Conservation (phyloP, 129 eudicot genomes). For the Chrysanthemum seticuspe region DNA sequence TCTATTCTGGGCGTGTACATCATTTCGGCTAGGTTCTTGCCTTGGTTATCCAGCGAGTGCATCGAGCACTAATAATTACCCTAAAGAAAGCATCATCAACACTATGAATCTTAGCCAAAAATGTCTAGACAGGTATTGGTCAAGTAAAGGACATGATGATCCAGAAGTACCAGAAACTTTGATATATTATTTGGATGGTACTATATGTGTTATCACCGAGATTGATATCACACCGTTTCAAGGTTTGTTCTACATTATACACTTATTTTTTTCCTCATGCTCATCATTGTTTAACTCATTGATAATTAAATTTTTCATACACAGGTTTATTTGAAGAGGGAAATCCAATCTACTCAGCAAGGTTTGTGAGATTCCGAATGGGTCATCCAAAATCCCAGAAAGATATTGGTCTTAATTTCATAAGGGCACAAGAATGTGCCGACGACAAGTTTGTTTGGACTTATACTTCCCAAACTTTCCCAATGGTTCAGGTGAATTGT, state of each 20-base stretch:
- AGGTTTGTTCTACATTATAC: slow-evolving; percentile 29
- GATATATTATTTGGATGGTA: slow-evolving; percentile 42
- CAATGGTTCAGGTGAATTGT: slow-evolving; percentile 49
- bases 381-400: slow-evolving; percentile 45
- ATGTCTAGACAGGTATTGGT: slow-evolving; percentile 56
- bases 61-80: slow-evolving; percentile 69
- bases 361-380: slow-evolving; percentile 55
- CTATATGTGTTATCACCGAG: slow-evolving; percentile 54
- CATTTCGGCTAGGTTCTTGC: slow-evolving; percentile 36
- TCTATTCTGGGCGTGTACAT: slow-evolving; percentile 43
- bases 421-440: slow-evolving; percentile 28
- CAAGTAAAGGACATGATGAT: slow-evolving; percentile 64
- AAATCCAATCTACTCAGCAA: slow-evolving; percentile 61
- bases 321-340: slow-evolving; percentile 55
- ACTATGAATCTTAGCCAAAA: slow-evolving; percentile 45
- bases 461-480: slow-evolving; percentile 42
- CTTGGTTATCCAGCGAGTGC: slow-evolving; percentile 54
- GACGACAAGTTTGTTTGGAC: slow-evolving; percentile 59
- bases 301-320: neutral
- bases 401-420: slow-evolving; percentile 23
- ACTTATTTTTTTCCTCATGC: neutral
- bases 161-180: slow-evolving; percentile 67
- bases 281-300: neutral
- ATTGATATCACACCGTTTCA: slow-evolving; percentile 56
- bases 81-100: slow-evolving; percentile 57